Evolutionary conservation across 2,329 filamentous ascomycete genomes (phyloP), one percentile per base, ranked within the genome.

Genomic region (Boeremia exigua): DNA sequence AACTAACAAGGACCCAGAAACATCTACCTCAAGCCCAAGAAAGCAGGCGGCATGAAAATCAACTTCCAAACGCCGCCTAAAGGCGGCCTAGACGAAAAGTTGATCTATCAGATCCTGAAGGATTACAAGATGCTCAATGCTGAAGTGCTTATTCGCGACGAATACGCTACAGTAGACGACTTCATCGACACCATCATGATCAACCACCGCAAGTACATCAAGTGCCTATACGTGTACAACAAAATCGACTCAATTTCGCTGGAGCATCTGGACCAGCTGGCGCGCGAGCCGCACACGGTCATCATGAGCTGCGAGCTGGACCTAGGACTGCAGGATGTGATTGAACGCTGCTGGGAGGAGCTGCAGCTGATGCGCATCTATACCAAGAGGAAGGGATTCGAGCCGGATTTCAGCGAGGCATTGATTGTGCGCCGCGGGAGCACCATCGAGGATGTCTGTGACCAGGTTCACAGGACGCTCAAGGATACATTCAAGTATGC

Each of bases 401-500:
- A 96, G 12, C 95, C 95, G 0, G 87, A 93, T 74, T 99, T 99
- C 72, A 79, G 77, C 58, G 95, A 99, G 79, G 95, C 95, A 1
- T 78, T 99, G 69, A 99, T 99, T 72, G 95, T 99, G 63, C 84
- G 96, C 55, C 87, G 82, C 73, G 90, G 93, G 67, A 92, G 91
- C 71, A 91, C 88, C 11, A 92, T 99, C 71, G 95, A 98, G 79
- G 94, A 99, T 76, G 95, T 99, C 9, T 99, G 95, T 77, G 95
- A 99, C 77, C 87, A 91, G 68, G 90, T 99, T 65, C 95, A 99
- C 79, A 84, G 95, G 59, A 95, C 87, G 25, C 80, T 99, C 63
- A 99, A 98, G 85, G 96, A 99, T 61, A 96, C 92, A 4, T 99
- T 98, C 84, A 99, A 98, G 82, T 97, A 98, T 79, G 96, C 95